Evolutionary conservation across 2,329 filamentous ascomycete genomes (phyloP), one percentile per base, ranked within the genome.

Genomic region (Orbilia brochopaga): DNA sequence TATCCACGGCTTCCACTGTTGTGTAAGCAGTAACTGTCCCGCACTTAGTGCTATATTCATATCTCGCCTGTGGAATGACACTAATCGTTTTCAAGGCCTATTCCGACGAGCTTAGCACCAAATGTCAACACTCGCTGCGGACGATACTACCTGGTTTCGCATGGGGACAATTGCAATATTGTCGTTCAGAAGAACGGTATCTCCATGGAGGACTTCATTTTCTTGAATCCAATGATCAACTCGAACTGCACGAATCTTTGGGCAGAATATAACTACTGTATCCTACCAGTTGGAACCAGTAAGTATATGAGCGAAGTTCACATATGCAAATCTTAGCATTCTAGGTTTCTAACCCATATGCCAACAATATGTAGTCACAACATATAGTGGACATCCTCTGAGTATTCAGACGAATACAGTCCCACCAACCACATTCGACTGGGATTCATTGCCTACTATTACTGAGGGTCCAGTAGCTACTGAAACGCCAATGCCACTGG

Each of bases 91-190:
- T 57, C 72, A 51, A 74, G 57, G n/a, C 66, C 76, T 17, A 57
- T 74, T 23, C 77, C 77, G 1, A 77, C 77, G 1, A 74, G 78
- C 44, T 53, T 75, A n/a, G 77, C 76, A 37, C 48, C 63, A 2
- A 76, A 74, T 1, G 73, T 76, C 0, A 77, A 73, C 19, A 56
- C 46, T 0, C 44, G 74, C 3, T 80, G 79, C 59, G 79, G 75
- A 23, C 55, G 52, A 13, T 81, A 73, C 53, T 80, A 81, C 63
- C 19, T 75, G 17, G 77, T 76, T 0, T 8, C 74, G 32, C 32
- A 65, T 0, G 79, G 78, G 10, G 80, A 81, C 58, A 79, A 79
- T 63, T 81, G 79, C 60, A 78, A 79, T 62, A 54, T 77, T 27
- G 58, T 81, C 1, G 63, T 74, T 1, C 52, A 79, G 17, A 76